Base-by-base conservation (phyloP, 352 stramenopile species). In the Globisporangium camurandrum region DNA sequence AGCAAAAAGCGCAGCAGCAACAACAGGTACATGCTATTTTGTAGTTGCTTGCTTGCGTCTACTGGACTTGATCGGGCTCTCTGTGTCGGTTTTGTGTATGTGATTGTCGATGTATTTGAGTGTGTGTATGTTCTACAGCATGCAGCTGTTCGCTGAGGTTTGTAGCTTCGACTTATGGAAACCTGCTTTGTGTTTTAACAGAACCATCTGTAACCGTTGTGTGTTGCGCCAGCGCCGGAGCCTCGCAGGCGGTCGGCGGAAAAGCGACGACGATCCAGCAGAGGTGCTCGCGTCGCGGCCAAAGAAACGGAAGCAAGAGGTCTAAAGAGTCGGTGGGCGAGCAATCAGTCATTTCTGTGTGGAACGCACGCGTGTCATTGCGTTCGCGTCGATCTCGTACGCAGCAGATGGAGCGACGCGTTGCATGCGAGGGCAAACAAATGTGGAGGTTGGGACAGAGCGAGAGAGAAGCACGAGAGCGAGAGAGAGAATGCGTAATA, bases 171-270 rank as follows among this genome's bases (percentile, higher is more conserved):
- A 91, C 77, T 88, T 87, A 88, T 91, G 64, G 64, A n/a, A n/a
- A 72, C 77, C 57, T 85, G 51, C 86, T 67, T 85, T 89, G 66
- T 91, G 67, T 84, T 84, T 88, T 91, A 91, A 91, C 80, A 91
- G 80, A 88, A 88, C 30, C 30, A 16, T 79, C 74, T 91, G 76
- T 91, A 91, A 91, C 88, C 22, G 77, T 91, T 88, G 64, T 88
- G 75, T 91, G 69, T 73, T 66, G 85, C 19, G 17, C 16, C 36
- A 91, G 80, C 80, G 76, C 84, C 80, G 80, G 67, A 82, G 70
- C 67, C 47, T 76, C 56, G 71, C 73, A 59, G 70, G 75, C 59
- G 56, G 68, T 39, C 66, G 76, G 76, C 65, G 77, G 55, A 91
- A 91, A 77, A 73, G 73, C 27, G 75, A 83, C 51, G 76, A 76